phyloP scores from a whole-genome alignment of 2,329 filamentous ascomycete genomes.

The Grosmannia serpens region DNA sequence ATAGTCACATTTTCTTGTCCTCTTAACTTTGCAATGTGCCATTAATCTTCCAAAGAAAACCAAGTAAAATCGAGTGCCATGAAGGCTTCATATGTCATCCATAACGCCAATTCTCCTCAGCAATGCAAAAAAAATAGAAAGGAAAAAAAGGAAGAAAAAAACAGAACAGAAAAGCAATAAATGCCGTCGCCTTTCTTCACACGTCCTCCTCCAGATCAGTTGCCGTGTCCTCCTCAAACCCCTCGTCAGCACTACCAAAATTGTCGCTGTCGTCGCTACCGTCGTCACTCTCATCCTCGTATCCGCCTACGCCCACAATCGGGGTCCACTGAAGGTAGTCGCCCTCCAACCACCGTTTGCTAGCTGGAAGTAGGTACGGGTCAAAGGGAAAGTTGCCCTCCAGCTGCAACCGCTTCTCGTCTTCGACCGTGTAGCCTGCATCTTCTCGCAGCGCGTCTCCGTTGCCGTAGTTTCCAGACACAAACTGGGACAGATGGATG shows the following conservation, averaged over 20 bases:
- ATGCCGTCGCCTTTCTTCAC: neutral
- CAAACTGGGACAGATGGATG: constrained; percentile 63
- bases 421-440: constrained; percentile 39
- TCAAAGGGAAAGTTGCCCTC: constrained; percentile 97
- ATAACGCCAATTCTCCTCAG: neutral
- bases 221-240: constrained; percentile 6
- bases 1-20: neutral
- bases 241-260: neutral
- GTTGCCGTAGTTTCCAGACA: constrained; percentile 43
- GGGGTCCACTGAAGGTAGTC: constrained; percentile 76
- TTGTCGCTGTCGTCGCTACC: constrained; percentile 29
- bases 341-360: constrained; percentile 74
- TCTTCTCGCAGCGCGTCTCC: constrained; percentile 38
- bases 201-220: neutral
- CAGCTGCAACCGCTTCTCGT: constrained; percentile 72
- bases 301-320: constrained; percentile 55
- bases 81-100: neutral
- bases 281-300: constrained; percentile 36
- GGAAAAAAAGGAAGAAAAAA: neutral
- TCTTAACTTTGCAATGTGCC: neutral
- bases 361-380: constrained; percentile 81
- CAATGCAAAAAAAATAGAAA: neutral
- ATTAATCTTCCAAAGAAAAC: neutral
- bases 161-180: neutral
- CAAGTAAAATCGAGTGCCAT: neutral